These are phyloP conservation scores for Blastomyces parvus DNA, from an alignment of 2,329 filamentous ascomycete genomes.

Conservation along the genomic window DNA sequence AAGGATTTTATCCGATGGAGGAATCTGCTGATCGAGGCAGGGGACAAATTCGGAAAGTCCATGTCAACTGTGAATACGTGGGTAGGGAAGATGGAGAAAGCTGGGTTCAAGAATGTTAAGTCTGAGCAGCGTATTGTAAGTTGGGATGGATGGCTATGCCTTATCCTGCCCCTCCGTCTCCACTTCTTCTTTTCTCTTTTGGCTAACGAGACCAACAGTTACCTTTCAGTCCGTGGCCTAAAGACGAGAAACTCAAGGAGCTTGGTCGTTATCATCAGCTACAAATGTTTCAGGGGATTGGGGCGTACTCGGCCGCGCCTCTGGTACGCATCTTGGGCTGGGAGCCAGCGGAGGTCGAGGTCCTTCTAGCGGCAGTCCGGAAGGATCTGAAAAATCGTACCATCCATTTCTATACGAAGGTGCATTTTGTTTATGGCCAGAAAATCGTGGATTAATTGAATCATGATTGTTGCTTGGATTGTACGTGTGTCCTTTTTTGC, in stretches of 20 bases:
- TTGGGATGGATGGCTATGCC: not conserved
- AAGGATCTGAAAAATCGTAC: constrained; percentile 12
- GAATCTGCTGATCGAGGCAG: not conserved
- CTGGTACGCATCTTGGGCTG: constrained; percentile 11
- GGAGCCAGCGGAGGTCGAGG: constrained; percentile 3
- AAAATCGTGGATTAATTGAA: not conserved
- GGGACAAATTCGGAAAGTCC: constrained; percentile 24
- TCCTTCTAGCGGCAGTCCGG: not conserved
- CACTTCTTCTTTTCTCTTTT: not conserved
- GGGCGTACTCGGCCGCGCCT: constrained; percentile 14
- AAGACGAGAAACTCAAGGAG: constrained; percentile 6
- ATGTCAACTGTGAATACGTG: constrained; percentile 29
- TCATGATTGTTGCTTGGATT: not conserved
- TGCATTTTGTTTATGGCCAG: constrained; percentile 11
- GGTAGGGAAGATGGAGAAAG: constrained; percentile 39
- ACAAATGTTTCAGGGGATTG: constrained; percentile 13
- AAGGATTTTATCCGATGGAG: not conserved
- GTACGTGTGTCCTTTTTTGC: not conserved
- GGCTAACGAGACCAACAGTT: constrained; percentile 9
- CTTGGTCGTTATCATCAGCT: constrained; percentile 9
- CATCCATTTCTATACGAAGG: constrained; percentile 10
- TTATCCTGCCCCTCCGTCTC: not conserved
- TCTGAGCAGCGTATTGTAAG: constrained; percentile 38
- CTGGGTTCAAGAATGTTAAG: constrained; percentile 46
- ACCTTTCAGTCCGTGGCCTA: constrained; percentile 13